Evolutionary conservation across 2,329 filamentous ascomycete genomes (phyloP), one percentile per base, ranked within the genome.

Genomic region (Rhexocercosporidium sp.): DNA sequence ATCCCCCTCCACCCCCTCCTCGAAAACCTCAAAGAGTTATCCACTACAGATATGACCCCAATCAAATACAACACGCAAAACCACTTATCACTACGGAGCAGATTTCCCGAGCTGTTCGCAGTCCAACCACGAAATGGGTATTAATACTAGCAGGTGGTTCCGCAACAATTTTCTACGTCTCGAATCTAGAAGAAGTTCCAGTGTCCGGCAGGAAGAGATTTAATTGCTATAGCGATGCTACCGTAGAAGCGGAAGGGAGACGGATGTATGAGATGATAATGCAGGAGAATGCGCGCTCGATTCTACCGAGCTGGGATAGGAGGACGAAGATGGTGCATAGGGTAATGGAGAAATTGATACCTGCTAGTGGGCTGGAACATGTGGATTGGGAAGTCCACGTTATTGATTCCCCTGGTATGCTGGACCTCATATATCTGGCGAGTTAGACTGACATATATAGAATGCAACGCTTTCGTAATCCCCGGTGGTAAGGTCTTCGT

Each of bases 401-500:
- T 7, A 93, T 95, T 73, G 85, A 92, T n/a, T 88, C 89, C 67
- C 82, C 82, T 22, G 70, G 82, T 84, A 76, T 53, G 82, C 77
- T 20, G 34, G 47, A 8, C 18, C 20, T 27, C 12, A 18, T 3
- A 5, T 11, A 16, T 31, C 2, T 20, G 3, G 7, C 8, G 22
- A 63, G 3, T 25, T n/a, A 29, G 12, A 25, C 29, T 66, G 49
- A 34, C 37, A 27, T 25, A 51, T 16, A 64, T 56, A 76, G 74
- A 76, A 67, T 83, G 84, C 70, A 95, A 95, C 73, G 92, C 92
- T 0, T 93, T 94, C 75, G 91, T 95, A 1, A 84, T 93, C 6
- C 92, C 92, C 0, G 91, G 88, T 4, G 91, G 92, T 27, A 93
- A 94, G 73, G 91, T 95, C 0, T 94, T 94, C 76, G 91, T 95